A percentile compares a stretch with the other conserved stretches of the same genome.
These are phyloP conservation scores for Mycena galopus DNA, from an alignment of 768 basidiomycete genomes.

Conservation along the genomic window DNA sequence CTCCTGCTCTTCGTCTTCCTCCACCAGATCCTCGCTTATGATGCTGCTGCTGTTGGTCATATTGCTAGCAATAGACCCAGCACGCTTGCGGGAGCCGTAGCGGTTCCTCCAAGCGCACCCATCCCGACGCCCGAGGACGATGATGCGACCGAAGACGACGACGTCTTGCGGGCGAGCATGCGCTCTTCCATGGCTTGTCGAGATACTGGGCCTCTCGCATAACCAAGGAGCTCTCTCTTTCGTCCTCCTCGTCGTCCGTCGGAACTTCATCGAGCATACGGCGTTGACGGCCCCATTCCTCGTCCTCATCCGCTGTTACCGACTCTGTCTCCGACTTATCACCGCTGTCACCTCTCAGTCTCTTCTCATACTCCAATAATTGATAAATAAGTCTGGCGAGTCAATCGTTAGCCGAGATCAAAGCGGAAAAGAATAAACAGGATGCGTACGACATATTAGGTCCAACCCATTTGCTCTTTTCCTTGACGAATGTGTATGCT, in stretches of 20 bases:
- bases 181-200: slow-evolving; percentile 92
- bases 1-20: slow-evolving; percentile 84
- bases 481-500: slow-evolving; percentile 90
- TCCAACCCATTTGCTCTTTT: slow-evolving; percentile 88
- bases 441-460: slow-evolving; percentile 93
- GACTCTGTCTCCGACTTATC: slow-evolving; percentile 68
- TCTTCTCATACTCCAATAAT: slow-evolving; percentile 90
- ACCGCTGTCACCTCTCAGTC: slow-evolving; percentile 62
- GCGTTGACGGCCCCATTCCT: slow-evolving; percentile 84
- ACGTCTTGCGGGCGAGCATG: slow-evolving; percentile 79
- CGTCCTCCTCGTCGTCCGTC: slow-evolving; percentile 64
- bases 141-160: slow-evolving; percentile 73
- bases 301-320: slow-evolving; percentile 72
- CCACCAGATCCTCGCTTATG: slow-evolving; percentile 84
- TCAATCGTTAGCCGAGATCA: slow-evolving; percentile 30
- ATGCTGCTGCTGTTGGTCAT: slow-evolving; percentile 71
- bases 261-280: slow-evolving; percentile 68
- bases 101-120: slow-evolving; percentile 76
- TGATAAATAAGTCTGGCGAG: slow-evolving; percentile 89
- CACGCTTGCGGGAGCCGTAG: slow-evolving; percentile 75
- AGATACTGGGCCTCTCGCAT: slow-evolving; percentile 86
- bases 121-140: slow-evolving; percentile 70
- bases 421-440: slow-evolving; percentile 33
- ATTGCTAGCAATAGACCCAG: slow-evolving; percentile 82
- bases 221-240: slow-evolving; percentile 67